Base-by-base conservation (phyloP, 345 rosid species). In the Aquilaria sinensis region DNA sequence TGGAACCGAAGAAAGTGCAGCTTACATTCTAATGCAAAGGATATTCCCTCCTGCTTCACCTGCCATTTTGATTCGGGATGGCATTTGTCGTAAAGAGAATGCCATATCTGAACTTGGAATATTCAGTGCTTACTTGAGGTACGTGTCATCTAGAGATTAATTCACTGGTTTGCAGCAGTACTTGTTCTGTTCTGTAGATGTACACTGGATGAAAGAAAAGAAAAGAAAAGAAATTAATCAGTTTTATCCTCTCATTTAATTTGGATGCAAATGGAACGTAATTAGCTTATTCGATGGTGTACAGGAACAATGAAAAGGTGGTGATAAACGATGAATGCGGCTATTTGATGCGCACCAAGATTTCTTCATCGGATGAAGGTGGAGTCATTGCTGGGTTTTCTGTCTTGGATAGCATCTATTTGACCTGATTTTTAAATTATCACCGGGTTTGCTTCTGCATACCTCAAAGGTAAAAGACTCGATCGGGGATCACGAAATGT, bases 21-120 rank as follows among this genome's bases (percentile, higher is more conserved):
- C 98, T 3, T 95, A 91, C 70, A 91, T 95, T 69, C 92, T 95
- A 41, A 95, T 91, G 99, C 98, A 95, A 74, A 86, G 96, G 70
- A 95, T 91, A 64, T 91, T 95, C 75, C 99, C 99, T 2, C 57
- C 77, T 9, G 80, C 67, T 53, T 85, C 83, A 43, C 83, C 71
- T 6, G 75, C 89, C 56, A 67, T 74, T 78, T 78, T 91, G 79
- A 68, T 95, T 70, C 92, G 93, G 14, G 87, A 87, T 48, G 97
- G 96, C 52, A 70, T 79, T 77, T 81, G 77, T 71, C 87, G 74
- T 64, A 89, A 77, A 69, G 89, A 91, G 55, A 75, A 75, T 33
- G 84, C 96, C 41, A 62, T 91, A 71, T 95, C 96, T 31, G 99
- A 95, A 71, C 96, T 95, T n/a, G 99, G 98, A 41, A 55, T 91